Evolutionary conservation across 2,329 filamentous ascomycete genomes (phyloP).

Genomic region (Trichoderma afroharzianum): DNA sequence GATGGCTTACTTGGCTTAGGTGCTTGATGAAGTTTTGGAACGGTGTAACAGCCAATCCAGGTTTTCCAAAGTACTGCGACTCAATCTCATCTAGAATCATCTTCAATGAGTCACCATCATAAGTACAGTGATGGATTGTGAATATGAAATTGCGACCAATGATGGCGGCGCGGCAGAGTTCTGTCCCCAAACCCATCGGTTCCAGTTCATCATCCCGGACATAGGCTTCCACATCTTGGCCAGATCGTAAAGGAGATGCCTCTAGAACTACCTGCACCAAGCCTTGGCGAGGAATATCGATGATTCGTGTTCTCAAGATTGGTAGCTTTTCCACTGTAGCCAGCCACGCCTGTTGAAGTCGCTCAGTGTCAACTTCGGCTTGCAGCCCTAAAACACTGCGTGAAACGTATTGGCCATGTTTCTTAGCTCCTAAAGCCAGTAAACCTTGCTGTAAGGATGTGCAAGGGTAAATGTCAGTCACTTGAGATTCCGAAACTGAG

Average conservation of each 20-base stretch:
- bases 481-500: neutral
- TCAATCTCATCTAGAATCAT: conserved; percentile 3
- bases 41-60: neutral
- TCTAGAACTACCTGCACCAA: conserved; percentile 1
- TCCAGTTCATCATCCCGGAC: neutral
- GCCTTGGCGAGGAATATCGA: neutral
- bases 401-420: conserved; percentile 1
- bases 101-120: conserved; percentile 3
- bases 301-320: conserved; percentile 7
- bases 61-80: neutral
- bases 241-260: neutral
- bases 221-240: neutral
- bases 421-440: neutral
- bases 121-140: conserved; percentile 11
- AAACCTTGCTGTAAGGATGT: conserved; percentile 12
- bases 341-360: conserved; percentile 2
- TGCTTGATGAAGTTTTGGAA: conserved; percentile 9
- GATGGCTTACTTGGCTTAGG: neutral
- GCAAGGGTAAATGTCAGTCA: conserved; percentile 7
- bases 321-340: neutral
- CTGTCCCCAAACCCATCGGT: conserved; percentile 10
- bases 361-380: neutral
- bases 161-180: neutral
- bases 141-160: conserved; percentile 9
- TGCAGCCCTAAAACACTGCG: conserved; percentile 10